Percentiles rank a stretch among this genome's conserved stretches.
Evolutionary conservation across 805 yeast genomes (phyloP).

Genomic region (Lachancea kluyveri): DNA sequence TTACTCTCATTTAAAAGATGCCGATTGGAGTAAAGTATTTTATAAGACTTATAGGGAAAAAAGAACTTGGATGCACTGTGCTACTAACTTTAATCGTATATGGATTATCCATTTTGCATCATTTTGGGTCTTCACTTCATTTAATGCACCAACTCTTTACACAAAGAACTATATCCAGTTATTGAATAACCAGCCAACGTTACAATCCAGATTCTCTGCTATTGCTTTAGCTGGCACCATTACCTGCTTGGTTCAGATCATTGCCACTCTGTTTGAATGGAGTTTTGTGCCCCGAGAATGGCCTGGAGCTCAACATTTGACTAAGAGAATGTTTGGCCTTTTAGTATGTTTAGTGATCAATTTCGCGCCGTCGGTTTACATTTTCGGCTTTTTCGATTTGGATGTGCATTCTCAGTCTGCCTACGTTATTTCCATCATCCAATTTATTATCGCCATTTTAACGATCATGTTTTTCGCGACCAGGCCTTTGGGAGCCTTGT

Average conservation of each 20-base stretch:
- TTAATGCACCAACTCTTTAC: constrained; percentile 63
- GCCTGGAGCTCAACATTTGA: constrained; percentile 63
- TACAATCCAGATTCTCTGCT: constrained; percentile 47
- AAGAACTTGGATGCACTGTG: constrained; percentile 70
- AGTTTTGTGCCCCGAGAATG: constrained; percentile 63
- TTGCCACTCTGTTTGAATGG: constrained; percentile 52
- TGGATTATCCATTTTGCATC: constrained; percentile 72
- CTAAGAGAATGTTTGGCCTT: constrained; percentile 41
- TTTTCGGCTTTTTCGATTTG: constrained; percentile 35
- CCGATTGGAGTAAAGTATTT: constrained; percentile 63
- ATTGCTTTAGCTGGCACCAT: constrained; percentile 65
- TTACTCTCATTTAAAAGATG: constrained; percentile 44
- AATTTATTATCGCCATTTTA: constrained; percentile 48
- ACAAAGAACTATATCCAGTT: constrained; percentile 49
- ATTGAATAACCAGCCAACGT: constrained; percentile 54
- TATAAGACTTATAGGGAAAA: constrained; percentile 70
- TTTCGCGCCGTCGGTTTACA: constrained; percentile 45
- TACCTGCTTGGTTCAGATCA: constrained; percentile 49
- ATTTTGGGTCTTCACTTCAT: constrained; percentile 72
- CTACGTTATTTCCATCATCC: constrained; percentile 44
- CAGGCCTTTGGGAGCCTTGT: constrained; percentile 54
- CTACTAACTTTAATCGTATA: constrained; percentile 68
- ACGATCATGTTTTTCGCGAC: constrained; percentile 52
- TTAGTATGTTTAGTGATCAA: constrained; percentile 38
- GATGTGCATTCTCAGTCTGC: constrained; percentile 28